Conservation (phyloP, 78 protist species). For the Acrasis kona region DNA sequence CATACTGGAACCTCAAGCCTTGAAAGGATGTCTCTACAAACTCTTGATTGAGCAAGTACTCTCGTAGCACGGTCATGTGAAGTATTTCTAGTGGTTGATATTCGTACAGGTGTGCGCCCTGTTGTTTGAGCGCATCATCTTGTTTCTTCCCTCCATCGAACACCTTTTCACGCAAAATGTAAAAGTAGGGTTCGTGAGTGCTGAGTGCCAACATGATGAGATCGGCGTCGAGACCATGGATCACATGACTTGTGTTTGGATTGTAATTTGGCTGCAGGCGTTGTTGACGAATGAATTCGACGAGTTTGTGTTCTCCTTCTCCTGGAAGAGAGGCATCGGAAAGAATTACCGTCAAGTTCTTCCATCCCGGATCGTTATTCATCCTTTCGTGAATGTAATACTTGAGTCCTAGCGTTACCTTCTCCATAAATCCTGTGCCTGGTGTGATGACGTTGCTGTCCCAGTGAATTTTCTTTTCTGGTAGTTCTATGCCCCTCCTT, state of each 20-base stretch:
- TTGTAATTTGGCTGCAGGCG: slow-evolving; percentile 63
- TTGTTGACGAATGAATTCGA: slow-evolving; percentile 88
- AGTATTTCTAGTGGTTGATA: not conserved
- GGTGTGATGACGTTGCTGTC: slow-evolving; percentile 95
- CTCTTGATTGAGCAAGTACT: slow-evolving; percentile 10
- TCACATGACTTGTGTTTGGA: slow-evolving; percentile 65
- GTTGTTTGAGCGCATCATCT: not conserved
- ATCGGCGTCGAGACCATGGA: slow-evolving; percentile 97
- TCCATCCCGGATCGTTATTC: slow-evolving; percentile 75
- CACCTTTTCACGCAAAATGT: slow-evolving; percentile 81
- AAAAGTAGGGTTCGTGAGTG: slow-evolving; percentile 97
- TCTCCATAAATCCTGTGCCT: slow-evolving; percentile 93
- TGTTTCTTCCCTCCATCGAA: not conserved
- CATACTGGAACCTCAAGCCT: slow-evolving; percentile 23
- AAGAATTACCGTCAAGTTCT: slow-evolving; percentile 45
- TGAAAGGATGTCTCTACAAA: no score
- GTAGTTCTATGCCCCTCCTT: not conserved
- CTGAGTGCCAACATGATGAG: slow-evolving; percentile 94
- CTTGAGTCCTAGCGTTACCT: slow-evolving; percentile 54
- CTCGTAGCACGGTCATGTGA: slow-evolving; percentile 6
- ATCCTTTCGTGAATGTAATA: slow-evolving; percentile 62
- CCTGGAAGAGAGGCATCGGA: slow-evolving; percentile 73
- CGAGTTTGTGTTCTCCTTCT: slow-evolving; percentile 99
- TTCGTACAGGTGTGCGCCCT: not conserved
- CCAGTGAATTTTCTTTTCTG: slow-evolving; percentile 13